phyloP scores from a whole-genome alignment of 2,329 filamentous ascomycete genomes.

The Cercospora canescens region DNA sequence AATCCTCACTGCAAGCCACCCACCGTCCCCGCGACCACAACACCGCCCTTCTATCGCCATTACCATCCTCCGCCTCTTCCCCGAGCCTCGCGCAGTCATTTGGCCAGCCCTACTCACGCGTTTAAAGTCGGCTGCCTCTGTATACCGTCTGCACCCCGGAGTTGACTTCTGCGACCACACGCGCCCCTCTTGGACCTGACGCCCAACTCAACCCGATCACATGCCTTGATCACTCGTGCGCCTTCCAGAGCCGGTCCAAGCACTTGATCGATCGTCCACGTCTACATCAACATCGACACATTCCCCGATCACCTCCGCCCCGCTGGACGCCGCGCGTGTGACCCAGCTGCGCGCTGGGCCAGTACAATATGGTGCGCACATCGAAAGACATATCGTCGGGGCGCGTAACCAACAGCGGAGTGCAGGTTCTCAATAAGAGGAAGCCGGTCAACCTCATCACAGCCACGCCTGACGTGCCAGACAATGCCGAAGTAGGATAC shows the following conservation, averaged over 20 bases:
- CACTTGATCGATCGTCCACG: slow-evolving; percentile 1
- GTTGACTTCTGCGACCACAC: slow-evolving; percentile 11
- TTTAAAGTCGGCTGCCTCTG: slow-evolving; percentile 6
- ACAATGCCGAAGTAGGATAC: slow-evolving; percentile 74
- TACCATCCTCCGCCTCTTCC: neutral
- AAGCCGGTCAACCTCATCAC: slow-evolving; percentile 87
- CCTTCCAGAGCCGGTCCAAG: neutral
- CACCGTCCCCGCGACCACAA: slow-evolving; percentile 6
- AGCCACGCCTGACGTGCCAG: slow-evolving; percentile 71
- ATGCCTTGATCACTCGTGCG: slow-evolving; percentile 8
- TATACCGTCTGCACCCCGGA: slow-evolving; percentile 5
- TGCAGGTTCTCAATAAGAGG: slow-evolving; percentile 89
- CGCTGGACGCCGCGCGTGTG: slow-evolving; percentile 11
- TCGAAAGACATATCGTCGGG: neutral
- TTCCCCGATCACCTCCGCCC: slow-evolving; percentile 12
- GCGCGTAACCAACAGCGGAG: slow-evolving; percentile 23
- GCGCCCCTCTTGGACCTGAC: slow-evolving; percentile 1
- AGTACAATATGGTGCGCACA: slow-evolving; percentile 26
- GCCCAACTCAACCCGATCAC: neutral
- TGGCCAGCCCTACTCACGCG: neutral
- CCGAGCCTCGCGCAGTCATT: neutral
- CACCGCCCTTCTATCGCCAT: slow-evolving; percentile 6
- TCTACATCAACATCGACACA: slow-evolving; percentile 58
- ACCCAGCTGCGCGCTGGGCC: slow-evolving; percentile 28
- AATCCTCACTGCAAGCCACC: neutral